These are phyloP conservation scores for Globisporangium polare DNA, from an alignment of 352 stramenopile species.

Conservation along the genomic window DNA sequence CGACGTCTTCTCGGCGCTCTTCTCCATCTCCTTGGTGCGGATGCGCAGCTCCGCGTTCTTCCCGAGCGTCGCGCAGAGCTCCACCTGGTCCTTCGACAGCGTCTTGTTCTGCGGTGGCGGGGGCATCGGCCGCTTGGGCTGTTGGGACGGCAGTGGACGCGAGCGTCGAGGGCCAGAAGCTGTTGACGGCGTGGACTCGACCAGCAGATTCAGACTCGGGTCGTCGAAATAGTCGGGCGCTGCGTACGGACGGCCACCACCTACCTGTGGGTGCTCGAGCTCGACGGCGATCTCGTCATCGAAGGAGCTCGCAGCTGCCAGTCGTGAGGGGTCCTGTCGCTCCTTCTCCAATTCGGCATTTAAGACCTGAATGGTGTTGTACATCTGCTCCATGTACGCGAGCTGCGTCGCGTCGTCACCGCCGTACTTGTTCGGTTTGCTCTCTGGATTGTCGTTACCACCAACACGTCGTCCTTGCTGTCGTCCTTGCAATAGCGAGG, in stretches of 20 bases:
- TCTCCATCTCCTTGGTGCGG: constrained; percentile 45
- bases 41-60: constrained; percentile 70
- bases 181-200: neutral
- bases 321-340: constrained; percentile 21
- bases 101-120: constrained; percentile 9
- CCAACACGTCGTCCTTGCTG: constrained; percentile 9
- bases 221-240: constrained; percentile 1
- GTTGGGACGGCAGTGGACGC: constrained; percentile 14
- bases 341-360: constrained; percentile 48
- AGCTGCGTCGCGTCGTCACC: constrained; percentile 29
- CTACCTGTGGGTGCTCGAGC: constrained; percentile 23
- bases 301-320: constrained; percentile 12
- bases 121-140: constrained; percentile 19
- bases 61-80: constrained; percentile 50
- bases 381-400: constrained; percentile 73
- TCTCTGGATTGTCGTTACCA: constrained; percentile 9
- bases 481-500: neutral
- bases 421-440: neutral
- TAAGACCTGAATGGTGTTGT: constrained; percentile 47
- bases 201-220: neutral
- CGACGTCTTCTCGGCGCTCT: constrained; percentile 37
- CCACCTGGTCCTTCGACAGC: constrained; percentile 43
- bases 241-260: neutral
- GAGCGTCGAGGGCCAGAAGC: neutral
- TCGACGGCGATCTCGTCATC: constrained; percentile 17